These are phyloP conservation scores for Dendrocalamus latiflorus DNA, from an alignment of 202 grass and related monocot species.

Conservation along the genomic window DNA sequence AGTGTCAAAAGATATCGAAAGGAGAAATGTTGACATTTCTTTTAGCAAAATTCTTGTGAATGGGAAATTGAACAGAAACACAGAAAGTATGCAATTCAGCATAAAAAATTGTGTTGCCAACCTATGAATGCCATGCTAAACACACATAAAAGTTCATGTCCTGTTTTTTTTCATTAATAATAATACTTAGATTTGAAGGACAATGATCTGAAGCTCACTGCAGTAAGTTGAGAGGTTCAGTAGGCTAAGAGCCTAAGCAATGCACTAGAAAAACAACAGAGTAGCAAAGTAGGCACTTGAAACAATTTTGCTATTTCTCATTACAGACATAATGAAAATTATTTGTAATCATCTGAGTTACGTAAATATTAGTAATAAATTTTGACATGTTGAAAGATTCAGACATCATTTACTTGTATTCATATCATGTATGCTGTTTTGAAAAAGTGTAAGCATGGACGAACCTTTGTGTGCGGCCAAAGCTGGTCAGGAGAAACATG, in stretches of 20 bases:
- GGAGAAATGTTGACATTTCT: no score
- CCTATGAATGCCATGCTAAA: background rate
- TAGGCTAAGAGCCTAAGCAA: background rate
- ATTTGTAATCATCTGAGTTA: background rate
- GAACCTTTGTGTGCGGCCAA: slow-evolving; percentile 98
- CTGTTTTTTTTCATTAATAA: background rate
- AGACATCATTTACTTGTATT: slow-evolving; percentile 1
- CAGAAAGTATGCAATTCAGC: background rate
- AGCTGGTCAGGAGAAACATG: no score
- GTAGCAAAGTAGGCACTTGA: background rate
- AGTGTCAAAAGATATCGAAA: no score
- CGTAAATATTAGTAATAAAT: background rate
- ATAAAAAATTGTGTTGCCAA: background rate
- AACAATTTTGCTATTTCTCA: background rate
- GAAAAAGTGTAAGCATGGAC: background rate
- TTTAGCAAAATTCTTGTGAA: background rate
- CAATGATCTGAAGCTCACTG: background rate
- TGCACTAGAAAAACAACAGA: background rate
- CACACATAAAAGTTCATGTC: background rate
- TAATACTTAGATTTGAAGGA: background rate
- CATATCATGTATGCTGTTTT: slow-evolving; percentile 5
- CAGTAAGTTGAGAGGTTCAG: background rate
- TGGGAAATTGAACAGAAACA: background rate
- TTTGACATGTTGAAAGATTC: background rate
- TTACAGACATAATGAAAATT: slow-evolving; percentile 2